Evolutionary conservation across 257 asterid species (phyloP).

Genomic region (Phtheirospermum japonicum): DNA sequence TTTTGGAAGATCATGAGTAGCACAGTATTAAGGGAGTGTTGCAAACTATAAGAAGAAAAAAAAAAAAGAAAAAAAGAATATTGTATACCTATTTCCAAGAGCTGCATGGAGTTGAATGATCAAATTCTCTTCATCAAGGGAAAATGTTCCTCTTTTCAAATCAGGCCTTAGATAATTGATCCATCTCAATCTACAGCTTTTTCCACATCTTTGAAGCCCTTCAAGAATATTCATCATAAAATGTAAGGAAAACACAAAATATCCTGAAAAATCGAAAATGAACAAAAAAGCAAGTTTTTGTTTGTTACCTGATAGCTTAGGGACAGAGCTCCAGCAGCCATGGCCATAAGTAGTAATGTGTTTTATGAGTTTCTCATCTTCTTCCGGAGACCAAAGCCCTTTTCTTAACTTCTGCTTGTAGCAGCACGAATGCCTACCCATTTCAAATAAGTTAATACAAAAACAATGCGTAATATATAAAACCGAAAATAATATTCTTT

Average conservation of each 20-base stretch:
- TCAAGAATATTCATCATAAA: not conserved
- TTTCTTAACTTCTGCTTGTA: slow-evolving; percentile 80
- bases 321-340: slow-evolving; percentile 96
- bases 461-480: too few relatives aligned
- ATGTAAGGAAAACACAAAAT: not conserved
- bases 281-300: not conserved
- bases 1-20: too few relatives aligned
- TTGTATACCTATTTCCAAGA: slow-evolving; percentile 87
- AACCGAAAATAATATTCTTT: too few relatives aligned
- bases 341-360: slow-evolving; percentile 72
- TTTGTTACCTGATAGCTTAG: slow-evolving; percentile 66
- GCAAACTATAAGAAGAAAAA: too few relatives aligned
- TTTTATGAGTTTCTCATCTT: slow-evolving; percentile 74
- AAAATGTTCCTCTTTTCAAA: slow-evolving; percentile 82
- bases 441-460: too few relatives aligned
- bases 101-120: slow-evolving; percentile 76
- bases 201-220: slow-evolving; percentile 85
- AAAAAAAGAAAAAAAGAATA: not conserved
- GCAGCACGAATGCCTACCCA: slow-evolving; percentile 94
- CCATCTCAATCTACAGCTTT: slow-evolving; percentile 87
- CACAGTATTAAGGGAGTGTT: too few relatives aligned
- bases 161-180: slow-evolving; percentile 87
- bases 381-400: slow-evolving; percentile 95
- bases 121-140: slow-evolving; percentile 67
- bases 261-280: not conserved